Conservation (phyloP, 2,329 filamentous ascomycete genomes). For the Balansia obtecta region DNA sequence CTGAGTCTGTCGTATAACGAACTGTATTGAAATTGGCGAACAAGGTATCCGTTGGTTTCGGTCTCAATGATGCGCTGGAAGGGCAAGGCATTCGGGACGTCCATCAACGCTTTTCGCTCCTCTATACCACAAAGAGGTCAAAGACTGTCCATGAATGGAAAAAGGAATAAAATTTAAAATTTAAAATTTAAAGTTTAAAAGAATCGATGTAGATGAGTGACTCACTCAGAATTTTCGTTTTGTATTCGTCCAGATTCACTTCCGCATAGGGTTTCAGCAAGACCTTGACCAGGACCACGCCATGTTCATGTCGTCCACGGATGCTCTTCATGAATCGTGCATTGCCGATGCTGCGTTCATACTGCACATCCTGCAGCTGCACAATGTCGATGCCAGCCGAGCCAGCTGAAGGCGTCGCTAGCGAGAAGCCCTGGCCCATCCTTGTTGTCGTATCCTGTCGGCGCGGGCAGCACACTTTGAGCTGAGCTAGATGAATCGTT, state of each 20-base stretch:
- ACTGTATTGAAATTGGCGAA: conserved; percentile 90
- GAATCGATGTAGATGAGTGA: neutral
- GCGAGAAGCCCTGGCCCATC: conserved; percentile 96
- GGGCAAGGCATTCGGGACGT: conserved; percentile 80
- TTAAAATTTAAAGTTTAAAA: neutral
- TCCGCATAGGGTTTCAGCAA: conserved; percentile 83
- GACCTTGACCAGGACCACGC: conserved; percentile 86
- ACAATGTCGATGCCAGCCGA: conserved; percentile 88
- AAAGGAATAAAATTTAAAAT: neutral
- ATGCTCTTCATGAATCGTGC: conserved; percentile 96
- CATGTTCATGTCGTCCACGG: conserved; percentile 77
- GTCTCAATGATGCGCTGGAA: conserved; percentile 91
- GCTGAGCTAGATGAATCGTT: neutral
- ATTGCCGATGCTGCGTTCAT: conserved; percentile 84
- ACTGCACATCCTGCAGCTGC: conserved; percentile 79
- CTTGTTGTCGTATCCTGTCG: conserved; percentile 4
- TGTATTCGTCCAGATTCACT: conserved; percentile 70
- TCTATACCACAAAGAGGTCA: conserved; percentile 31
- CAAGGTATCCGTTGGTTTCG: conserved; percentile 79
- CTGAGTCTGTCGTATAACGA: conserved; percentile 95
- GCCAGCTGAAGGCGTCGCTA: conserved; percentile 81
- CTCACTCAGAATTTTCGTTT: conserved; percentile 62
- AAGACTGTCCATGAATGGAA: neutral
- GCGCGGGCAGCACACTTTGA: neutral
- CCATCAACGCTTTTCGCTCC: conserved; percentile 65